Conservation (phyloP, 495 filamentous ascomycete genomes). For the Penicillium pancosmium region DNA sequence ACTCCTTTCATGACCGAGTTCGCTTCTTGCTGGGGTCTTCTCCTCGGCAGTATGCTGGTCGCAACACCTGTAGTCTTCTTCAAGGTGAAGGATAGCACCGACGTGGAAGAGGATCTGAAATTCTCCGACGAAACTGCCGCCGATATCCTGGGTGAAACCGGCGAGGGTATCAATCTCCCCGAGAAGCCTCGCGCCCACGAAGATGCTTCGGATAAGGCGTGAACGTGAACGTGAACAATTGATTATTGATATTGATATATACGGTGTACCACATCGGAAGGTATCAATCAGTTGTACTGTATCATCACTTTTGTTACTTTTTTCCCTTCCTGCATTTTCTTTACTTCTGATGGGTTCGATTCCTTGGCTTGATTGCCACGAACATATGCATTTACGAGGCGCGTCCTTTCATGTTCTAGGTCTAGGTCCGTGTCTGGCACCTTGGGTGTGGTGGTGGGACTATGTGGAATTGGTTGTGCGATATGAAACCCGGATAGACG, state of each 20-base stretch:
- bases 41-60: constrained; percentile 69
- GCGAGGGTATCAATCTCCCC: constrained; percentile 14
- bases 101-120: constrained; percentile 76
- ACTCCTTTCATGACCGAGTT: constrained; percentile 68
- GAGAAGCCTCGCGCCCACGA: constrained; percentile 22
- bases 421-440: too few relatives aligned
- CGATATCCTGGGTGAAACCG: constrained; percentile 35
- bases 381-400: constrained; percentile 26
- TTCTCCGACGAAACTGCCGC: constrained; percentile 76
- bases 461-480: background rate
- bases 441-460: too few relatives aligned
- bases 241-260: background rate
- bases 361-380: constrained; percentile 1
- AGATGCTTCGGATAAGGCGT: constrained; percentile 14
- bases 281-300: background rate
- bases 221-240: background rate
- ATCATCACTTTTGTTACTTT: constrained; percentile 7
- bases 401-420: constrained; percentile 8
- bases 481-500: background rate
- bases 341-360: background rate
- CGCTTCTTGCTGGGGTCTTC: constrained; percentile 69
- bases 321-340: constrained; percentile 4
- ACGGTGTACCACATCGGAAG: background rate
- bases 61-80: constrained; percentile 79
- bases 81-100: constrained; percentile 73